These are phyloP conservation scores for Talaromyces proteolyticus DNA, from an alignment of 495 filamentous ascomycete species.

Conservation along the genomic window DNA sequence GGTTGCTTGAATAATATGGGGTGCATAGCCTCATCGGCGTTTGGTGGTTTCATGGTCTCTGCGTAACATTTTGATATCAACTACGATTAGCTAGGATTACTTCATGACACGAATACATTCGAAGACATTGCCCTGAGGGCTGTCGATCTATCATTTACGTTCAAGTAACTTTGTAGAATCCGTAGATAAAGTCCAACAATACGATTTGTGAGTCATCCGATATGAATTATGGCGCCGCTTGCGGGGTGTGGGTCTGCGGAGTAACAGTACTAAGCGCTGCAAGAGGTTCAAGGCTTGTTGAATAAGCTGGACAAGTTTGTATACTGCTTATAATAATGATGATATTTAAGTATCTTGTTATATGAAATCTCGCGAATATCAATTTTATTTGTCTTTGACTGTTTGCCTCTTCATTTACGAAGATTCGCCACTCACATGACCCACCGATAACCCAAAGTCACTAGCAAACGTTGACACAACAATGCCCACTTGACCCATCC, in stretches of 20 bases:
- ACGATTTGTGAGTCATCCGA: no score
- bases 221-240: no score
- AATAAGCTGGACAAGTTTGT: no score
- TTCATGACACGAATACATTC: neutral
- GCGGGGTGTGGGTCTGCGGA: no score
- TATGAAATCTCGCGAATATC: no score
- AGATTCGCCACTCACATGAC: slow-evolving; percentile 9
- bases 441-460: neutral
- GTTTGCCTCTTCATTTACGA: no score
- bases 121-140: neutral
- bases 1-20: slow-evolving; percentile 15
- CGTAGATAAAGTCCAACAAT: no score
- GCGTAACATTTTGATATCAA: neutral
- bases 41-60: slow-evolving; percentile 19
- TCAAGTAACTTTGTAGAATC: neutral
- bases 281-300: no score
- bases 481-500: neutral
- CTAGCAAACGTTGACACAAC: neutral
- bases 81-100: neutral
- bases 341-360: no score
- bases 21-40: slow-evolving; percentile 37
- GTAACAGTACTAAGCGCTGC: no score
- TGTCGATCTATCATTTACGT: neutral
- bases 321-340: no score
- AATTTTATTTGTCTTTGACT: no score